Percentiles rank a stretch among this genome's conserved stretches.
Conservation (phyloP, 83 land plant species). For the Diphasiastrum complanatum region DNA sequence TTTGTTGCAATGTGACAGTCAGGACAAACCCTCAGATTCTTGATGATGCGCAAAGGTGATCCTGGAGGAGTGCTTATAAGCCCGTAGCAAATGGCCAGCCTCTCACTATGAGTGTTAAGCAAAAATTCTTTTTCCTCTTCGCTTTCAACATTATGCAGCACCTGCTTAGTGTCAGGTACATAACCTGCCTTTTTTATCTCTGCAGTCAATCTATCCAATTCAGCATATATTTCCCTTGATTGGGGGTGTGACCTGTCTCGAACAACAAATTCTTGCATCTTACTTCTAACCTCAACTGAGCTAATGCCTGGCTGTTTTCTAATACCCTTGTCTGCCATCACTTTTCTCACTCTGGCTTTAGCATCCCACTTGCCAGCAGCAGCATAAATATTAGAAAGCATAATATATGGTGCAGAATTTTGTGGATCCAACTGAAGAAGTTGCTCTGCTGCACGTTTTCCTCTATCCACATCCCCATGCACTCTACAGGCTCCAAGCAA, state of each 20-base stretch:
- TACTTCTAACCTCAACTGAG: conserved; percentile 16
- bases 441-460: conserved; percentile 12
- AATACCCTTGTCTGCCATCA: conserved; percentile 11
- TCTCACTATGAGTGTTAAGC: too few relatives aligned
- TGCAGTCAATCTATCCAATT: not conserved
- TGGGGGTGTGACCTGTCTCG: not conserved
- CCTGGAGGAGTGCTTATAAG: not conserved
- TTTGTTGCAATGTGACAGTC: not conserved
- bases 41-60: not conserved
- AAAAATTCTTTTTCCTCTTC: conserved; percentile 1
- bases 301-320: conserved; percentile 18
- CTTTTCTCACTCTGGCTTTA: conserved; percentile 12
- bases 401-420: conserved; percentile 12
- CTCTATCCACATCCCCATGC: conserved; percentile 16
- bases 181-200: conserved; percentile 9
- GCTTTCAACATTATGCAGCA: not conserved
- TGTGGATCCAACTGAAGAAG: conserved; percentile 5
- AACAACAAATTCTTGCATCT: conserved; percentile 9
- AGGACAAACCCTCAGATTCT: too few relatives aligned
- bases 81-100: too few relatives aligned
- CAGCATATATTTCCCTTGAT: not conserved
- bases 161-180: not conserved
- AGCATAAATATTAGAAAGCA: conserved; percentile 16
- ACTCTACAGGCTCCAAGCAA: conserved; percentile 22
- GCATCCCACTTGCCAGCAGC: conserved; percentile 16